Evolutionary conservation across 306 rosid species (phyloP).

Genomic region (Corylus avellana): DNA sequence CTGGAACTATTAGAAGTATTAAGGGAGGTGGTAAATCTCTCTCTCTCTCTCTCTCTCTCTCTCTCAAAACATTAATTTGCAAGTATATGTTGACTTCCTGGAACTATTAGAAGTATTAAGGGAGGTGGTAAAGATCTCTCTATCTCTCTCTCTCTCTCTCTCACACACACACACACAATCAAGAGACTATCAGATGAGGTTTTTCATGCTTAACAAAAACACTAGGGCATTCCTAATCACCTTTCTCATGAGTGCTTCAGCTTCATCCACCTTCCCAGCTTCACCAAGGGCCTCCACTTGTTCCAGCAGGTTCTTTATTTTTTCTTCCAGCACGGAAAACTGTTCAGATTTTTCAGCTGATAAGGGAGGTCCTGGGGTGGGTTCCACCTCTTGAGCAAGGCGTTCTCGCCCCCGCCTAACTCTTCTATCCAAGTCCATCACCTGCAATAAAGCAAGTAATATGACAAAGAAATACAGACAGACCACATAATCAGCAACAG

Average conservation of each 20-base stretch:
- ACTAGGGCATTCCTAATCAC: slow-evolving; percentile 41
- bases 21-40: background rate
- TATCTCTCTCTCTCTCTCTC: background rate
- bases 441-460: slow-evolving; percentile 44
- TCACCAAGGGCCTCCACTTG: slow-evolving; percentile 98
- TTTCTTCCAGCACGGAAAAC: slow-evolving; percentile 85
- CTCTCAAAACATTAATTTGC: no score
- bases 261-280: slow-evolving; percentile 99
- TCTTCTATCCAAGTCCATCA: slow-evolving; percentile 96
- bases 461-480: background rate
- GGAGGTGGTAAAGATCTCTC: background rate
- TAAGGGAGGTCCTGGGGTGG: slow-evolving; percentile 74
- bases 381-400: slow-evolving; percentile 98
- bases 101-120: no score
- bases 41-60: background rate
- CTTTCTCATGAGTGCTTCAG: slow-evolving; percentile 99
- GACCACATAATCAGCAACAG: background rate
- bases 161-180: background rate
- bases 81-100: no score
- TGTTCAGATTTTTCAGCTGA: slow-evolving; percentile 88
- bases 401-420: slow-evolving; percentile 97
- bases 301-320: slow-evolving; percentile 94
- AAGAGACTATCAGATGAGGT: background rate
- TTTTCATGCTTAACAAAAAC: background rate
- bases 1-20: background rate